These are phyloP conservation scores for Colletotrichum gloeosporioides DNA, from an alignment of 2,329 filamentous ascomycete genomes.

Conservation along the genomic window DNA sequence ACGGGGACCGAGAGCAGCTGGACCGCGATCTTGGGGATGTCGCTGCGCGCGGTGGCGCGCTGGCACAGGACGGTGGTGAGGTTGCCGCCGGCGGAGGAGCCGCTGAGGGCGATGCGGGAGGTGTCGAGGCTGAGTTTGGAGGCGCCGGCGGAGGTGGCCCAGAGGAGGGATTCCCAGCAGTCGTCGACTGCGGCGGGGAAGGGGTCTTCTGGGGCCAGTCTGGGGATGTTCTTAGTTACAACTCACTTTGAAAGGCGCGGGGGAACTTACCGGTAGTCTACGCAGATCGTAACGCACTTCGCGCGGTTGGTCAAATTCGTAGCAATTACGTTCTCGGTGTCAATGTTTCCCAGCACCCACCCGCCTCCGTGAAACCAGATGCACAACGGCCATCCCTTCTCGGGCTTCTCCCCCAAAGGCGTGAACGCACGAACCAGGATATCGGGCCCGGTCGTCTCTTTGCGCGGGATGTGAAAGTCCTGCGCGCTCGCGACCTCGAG, in stretches of 20 bases:
- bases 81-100: constrained; percentile 54
- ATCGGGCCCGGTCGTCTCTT: constrained; percentile 50
- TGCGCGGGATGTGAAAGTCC: constrained; percentile 48
- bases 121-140: constrained; percentile 43
- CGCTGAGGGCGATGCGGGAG: constrained; percentile 46
- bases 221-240: constrained; percentile 22
- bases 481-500: constrained; percentile 51
- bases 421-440: constrained; percentile 57
- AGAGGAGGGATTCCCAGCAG: constrained; percentile 60
- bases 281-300: constrained; percentile 57
- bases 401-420: constrained; percentile 47
- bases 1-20: constrained; percentile 65
- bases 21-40: constrained; percentile 33
- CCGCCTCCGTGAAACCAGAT: constrained; percentile 65
- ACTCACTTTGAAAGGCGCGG: background rate
- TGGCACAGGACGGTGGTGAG: constrained; percentile 59
- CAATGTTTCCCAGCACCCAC: constrained; percentile 63
- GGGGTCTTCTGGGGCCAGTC: constrained; percentile 61
- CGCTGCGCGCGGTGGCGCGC: constrained; percentile 43
- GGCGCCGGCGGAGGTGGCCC: constrained; percentile 37
- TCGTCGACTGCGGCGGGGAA: constrained; percentile 64
- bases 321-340: constrained; percentile 62
- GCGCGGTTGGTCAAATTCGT: constrained; percentile 57
- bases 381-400: constrained; percentile 58
- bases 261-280: constrained; percentile 55